phyloP scores from a whole-genome alignment of 2,329 filamentous ascomycete genomes.

The Aspergillus glaucus region DNA sequence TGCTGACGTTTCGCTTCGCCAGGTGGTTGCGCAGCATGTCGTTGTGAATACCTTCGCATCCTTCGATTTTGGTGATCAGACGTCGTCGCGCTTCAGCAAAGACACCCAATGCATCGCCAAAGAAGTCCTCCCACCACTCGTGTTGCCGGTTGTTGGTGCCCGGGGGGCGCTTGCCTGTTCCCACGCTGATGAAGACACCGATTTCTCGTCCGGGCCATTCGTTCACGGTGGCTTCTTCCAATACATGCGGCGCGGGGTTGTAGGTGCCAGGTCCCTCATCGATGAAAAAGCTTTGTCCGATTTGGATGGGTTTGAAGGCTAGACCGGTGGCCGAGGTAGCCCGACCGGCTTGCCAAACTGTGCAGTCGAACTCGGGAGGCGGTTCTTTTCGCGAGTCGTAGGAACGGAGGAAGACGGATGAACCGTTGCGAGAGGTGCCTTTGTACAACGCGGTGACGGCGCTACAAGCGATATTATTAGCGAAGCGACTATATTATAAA shows the following conservation, averaged over 20 bases:
- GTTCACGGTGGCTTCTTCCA: constrained; percentile 86
- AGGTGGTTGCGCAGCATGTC: constrained; percentile 77
- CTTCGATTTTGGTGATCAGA: constrained; percentile 88
- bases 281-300: constrained; percentile 88
- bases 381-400: constrained; percentile 94
- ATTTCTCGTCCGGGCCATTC: constrained; percentile 94
- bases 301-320: constrained; percentile 91
- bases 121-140: constrained; percentile 88
- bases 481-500: constrained; percentile 6
- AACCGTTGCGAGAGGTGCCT: constrained; percentile 63
- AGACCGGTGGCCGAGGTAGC: constrained; percentile 88
- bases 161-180: constrained; percentile 79
- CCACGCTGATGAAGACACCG: constrained; percentile 85
- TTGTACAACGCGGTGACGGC: constrained; percentile 88
- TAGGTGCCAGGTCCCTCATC: constrained; percentile 89
- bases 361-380: constrained; percentile 84
- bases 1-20: constrained; percentile 68
- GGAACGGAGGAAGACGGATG: constrained; percentile 73
- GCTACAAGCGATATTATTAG: constrained; percentile 41
- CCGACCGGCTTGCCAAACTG: constrained; percentile 92
- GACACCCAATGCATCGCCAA: constrained; percentile 64
- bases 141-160: constrained; percentile 63
- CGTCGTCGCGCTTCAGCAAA: constrained; percentile 83
- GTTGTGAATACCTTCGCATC: constrained; percentile 84
- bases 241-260: constrained; percentile 76